phyloP scores from a whole-genome alignment of 352 stramenopile species.

The Hyaloperonospora arabidopsidis region DNA sequence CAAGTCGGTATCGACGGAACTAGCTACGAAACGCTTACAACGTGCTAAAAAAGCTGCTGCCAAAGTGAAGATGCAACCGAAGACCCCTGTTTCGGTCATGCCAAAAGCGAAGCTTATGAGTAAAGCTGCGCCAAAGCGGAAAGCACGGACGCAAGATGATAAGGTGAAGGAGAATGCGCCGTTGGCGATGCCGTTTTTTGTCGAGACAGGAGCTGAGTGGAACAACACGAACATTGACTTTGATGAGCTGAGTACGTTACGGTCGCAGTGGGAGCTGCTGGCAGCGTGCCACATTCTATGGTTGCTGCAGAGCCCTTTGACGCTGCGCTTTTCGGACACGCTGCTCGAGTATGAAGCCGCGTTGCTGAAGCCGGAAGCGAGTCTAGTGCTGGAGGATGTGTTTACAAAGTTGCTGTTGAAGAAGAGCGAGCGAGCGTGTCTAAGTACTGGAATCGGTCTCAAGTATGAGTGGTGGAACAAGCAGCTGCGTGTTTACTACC shows the following conservation, averaged over 20 bases:
- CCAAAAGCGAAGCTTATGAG: constrained; percentile 22
- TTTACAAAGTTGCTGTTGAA: constrained; percentile 82
- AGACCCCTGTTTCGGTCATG: constrained; percentile 6
- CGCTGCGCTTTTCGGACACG: constrained; percentile 66
- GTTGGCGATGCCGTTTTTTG: constrained; percentile 53
- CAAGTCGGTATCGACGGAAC: constrained; percentile 13
- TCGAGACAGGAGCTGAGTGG: constrained; percentile 63
- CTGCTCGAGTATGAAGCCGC: constrained; percentile 80
- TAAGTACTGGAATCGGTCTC: constrained; percentile 67
- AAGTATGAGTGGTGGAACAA: constrained; percentile 88
- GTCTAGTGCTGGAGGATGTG: constrained; percentile 67
- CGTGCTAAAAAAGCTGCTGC: constrained; percentile 11
- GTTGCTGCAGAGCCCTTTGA: constrained; percentile 73
- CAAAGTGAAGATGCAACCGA: constrained; percentile 15
- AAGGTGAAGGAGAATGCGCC: constrained; percentile 53
- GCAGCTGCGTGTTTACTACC: constrained; percentile 76
- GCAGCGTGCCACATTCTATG: constrained; percentile 77
- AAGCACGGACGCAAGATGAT: constrained; percentile 44
- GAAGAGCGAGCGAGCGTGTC: constrained; percentile 71
- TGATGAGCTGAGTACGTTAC: constrained; percentile 52
- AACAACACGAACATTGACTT: constrained; percentile 67
- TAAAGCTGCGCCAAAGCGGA: constrained; percentile 44
- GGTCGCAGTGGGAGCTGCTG: constrained; percentile 67
- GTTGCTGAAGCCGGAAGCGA: constrained; percentile 63
- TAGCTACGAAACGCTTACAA: constrained; percentile 27